Base-by-base conservation (phyloP, 495 filamentous ascomycete genomes). In the Entonaema liquescens region DNA sequence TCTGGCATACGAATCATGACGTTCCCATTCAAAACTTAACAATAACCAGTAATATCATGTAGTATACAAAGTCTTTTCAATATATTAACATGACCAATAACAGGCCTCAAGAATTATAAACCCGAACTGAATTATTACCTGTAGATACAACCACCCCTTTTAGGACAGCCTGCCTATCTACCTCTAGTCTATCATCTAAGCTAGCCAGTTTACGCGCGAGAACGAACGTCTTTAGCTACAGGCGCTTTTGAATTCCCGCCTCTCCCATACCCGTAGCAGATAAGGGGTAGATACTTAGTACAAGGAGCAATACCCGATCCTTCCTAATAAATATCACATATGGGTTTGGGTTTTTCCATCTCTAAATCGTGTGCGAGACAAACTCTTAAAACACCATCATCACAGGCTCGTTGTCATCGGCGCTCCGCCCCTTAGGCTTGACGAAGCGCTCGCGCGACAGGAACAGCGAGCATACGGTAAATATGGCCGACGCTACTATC, bases 361-460 rank as follows among this genome's bases (percentile, higher is more conserved):
- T 13, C 17, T 55, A 17, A 2, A 40, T 40, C 38, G 9, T 21
- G 19, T 21, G 17, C 19, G 19, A 25, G 4, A 2, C 0, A 86
- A 23, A 35, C n/a, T 5, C 49, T 29, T 57, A 65, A 25, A 65
- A 65, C 23, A 65, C 26, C 62, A 65, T 65, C 35, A 55, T 44
- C 26, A 36, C n/a, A 19, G 62, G 36, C 11, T 29, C 59, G 17
- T 36, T 17, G 8, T 40, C 62, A 11, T 9, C 62, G 5, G 26
- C 50, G 0, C 33, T 29, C 7, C 52, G 5, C 2, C 52, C 62
- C 26, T 44, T 35, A 5, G 50, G 36, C 38, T 57, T 65, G 4
- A 65, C 52, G 17, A 56, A 57, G 5, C 62, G 50, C 64, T 84
- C 80, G 44, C 85, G 79, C 76, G 82, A 82, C 83, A 88, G 80